phyloP scores from a whole-genome alignment of 2,329 filamentous ascomycete genomes.

The Alternaria gansuensis region DNA sequence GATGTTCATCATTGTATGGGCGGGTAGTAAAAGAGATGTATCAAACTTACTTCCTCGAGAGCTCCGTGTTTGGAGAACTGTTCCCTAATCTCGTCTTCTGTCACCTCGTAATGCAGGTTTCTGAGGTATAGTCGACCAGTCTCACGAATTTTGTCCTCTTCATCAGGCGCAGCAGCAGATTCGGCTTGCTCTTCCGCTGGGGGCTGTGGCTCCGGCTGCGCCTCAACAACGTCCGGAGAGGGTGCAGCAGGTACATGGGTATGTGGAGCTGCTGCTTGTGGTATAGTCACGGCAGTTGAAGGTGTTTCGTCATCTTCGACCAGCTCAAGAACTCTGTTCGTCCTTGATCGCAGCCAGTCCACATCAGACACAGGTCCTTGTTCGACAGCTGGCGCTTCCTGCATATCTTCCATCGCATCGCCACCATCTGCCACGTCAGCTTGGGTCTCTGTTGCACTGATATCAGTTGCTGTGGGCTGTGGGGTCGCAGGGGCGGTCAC shows the following conservation, averaged over 20 bases:
- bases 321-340: constrained; percentile 84
- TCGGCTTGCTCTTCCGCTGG: constrained; percentile 50
- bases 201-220: constrained; percentile 18
- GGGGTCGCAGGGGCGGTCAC: constrained; percentile 15
- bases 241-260: constrained; percentile 24
- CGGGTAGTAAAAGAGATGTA: constrained; percentile 28
- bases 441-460: constrained; percentile 3
- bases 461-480: constrained; percentile 1
- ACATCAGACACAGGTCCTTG: constrained; percentile 71
- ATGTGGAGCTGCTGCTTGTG: constrained; percentile 6
- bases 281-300: neutral
- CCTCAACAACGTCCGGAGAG: constrained; percentile 17
- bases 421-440: constrained; percentile 24
- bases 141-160: constrained; percentile 70
- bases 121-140: constrained; percentile 86
- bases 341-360: constrained; percentile 91
- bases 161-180: constrained; percentile 49
- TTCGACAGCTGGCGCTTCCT: constrained; percentile 33
- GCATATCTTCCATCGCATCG: constrained; percentile 28
- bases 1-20: constrained; percentile 80
- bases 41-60: constrained; percentile 81
- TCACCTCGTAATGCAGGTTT: constrained; percentile 84
- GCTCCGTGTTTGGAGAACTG: constrained; percentile 77
- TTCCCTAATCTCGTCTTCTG: constrained; percentile 76
- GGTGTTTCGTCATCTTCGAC: constrained; percentile 74